phyloP scores from a whole-genome alignment of 495 filamentous ascomycete genomes.

The Penicillium manginii region DNA sequence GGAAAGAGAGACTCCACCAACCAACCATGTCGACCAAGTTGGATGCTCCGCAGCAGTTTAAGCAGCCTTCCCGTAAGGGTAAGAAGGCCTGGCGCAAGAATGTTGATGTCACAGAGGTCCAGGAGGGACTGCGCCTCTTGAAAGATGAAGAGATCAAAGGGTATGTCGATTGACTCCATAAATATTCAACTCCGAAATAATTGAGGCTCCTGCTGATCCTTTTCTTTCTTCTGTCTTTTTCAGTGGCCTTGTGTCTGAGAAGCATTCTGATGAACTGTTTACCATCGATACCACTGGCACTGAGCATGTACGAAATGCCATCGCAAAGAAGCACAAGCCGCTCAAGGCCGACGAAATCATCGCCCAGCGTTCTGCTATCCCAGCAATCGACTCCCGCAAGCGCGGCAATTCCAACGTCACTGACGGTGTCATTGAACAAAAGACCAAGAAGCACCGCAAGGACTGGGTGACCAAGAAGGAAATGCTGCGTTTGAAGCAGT shows the following conservation, averaged over 20 bases:
- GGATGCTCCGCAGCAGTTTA: constrained; percentile 61
- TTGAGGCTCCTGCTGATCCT: not conserved
- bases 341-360: constrained; percentile 92
- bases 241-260: constrained; percentile 83
- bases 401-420: constrained; percentile 59
- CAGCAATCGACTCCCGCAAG: constrained; percentile 76
- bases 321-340: constrained; percentile 68
- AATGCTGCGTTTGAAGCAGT: constrained; percentile 70
- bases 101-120: constrained; percentile 85
- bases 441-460: constrained; percentile 70
- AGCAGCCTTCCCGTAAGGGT: constrained; percentile 91
- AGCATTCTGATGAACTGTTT: constrained; percentile 79
- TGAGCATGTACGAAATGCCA: constrained; percentile 58
- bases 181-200: not conserved
- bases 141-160: constrained; percentile 88
- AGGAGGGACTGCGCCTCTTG: constrained; percentile 78
- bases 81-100: constrained; percentile 99
- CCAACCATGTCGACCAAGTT: constrained; percentile 41
- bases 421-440: constrained; percentile 69
- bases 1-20: constrained; percentile 20
- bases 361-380: constrained; percentile 77
- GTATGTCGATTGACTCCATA: constrained; percentile 47
- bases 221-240: constrained; percentile 6
- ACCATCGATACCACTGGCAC: constrained; percentile 76
- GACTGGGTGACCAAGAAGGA: constrained; percentile 83